Evolutionary conservation across 306 rosid species (phyloP).

Genomic region (Fragaria vesca): DNA sequence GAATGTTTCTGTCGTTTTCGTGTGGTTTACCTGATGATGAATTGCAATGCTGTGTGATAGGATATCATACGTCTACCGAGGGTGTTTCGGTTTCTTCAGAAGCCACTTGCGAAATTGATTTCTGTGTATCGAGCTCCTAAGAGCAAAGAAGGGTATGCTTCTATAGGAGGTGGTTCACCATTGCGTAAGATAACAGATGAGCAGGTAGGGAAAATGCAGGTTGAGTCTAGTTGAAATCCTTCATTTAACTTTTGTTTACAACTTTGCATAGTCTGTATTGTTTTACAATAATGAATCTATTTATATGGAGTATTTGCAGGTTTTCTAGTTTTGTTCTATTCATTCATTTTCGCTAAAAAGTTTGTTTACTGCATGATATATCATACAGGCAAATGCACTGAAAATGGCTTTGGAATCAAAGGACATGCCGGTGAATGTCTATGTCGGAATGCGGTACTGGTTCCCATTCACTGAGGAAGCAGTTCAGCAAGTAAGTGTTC

Average conservation of each 20-base stretch:
- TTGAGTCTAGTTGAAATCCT: not conserved
- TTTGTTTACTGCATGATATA: not conserved
- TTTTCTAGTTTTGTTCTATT: not conserved
- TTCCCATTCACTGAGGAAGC: slow-evolving; percentile 99
- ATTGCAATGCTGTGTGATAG: slow-evolving; percentile 37
- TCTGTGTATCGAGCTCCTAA: slow-evolving; percentile 92
- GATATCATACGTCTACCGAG: slow-evolving; percentile 97
- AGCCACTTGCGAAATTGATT: slow-evolving; percentile 79
- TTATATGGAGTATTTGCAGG: not conserved
- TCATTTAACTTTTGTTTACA: slow-evolving; percentile 1
- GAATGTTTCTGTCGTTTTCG: not conserved
- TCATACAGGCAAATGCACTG: slow-evolving; percentile 77
- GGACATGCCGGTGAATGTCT: slow-evolving; percentile 68
- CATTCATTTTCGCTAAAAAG: not conserved
- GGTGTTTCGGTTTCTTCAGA: slow-evolving; percentile 79
- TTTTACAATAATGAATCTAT: not conserved
- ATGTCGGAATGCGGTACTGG: slow-evolving; percentile 98
- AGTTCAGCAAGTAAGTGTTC: slow-evolving; percentile 65
- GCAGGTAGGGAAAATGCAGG: slow-evolving; percentile 53
- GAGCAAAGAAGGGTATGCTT: slow-evolving; percentile 96
- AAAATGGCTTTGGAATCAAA: slow-evolving; percentile 79
- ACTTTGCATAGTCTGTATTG: slow-evolving; percentile 10
- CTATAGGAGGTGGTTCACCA: slow-evolving; percentile 99
- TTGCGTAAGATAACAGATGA: slow-evolving; percentile 91
- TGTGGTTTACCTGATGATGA: slow-evolving; percentile 23